Base-by-base conservation (phyloP, 2,329 filamentous ascomycete species). In the Diaporthe citriasiana region DNA sequence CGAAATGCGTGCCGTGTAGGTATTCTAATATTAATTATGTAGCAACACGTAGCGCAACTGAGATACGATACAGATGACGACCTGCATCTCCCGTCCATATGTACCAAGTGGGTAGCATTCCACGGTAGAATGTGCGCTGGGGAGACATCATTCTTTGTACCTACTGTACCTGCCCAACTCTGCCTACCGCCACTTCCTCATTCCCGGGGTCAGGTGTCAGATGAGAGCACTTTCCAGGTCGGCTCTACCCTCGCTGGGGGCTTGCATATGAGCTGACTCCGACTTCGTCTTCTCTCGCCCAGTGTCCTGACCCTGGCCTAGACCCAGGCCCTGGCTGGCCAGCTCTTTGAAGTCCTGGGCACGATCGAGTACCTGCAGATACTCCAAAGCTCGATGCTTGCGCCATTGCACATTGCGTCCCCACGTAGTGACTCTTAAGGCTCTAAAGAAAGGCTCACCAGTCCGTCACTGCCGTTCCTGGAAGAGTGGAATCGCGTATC, bases 341-440 rank as follows among this genome's bases (percentile, higher is more conserved):
- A 22, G 22, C 53, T 50, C 42, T 25, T 7, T 6, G n/a, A 72
- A 73, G 69, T 74, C 70, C 19, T 69, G 55, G 63, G 73, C 73
- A 74, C 70, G 53, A 60, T 45, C 22, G 45, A 73, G 73, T 73
- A 74, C 73, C 70, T 74, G 73, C 73, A 74, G 73, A 74, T 70
- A 70, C 70, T 74, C 47, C 70, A 70, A 73, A 17, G 13, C 13
- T 50, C 50, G 27, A 56, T 70, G 47, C 70, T 35, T n/a, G 55
- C 55, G n/a, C 51, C 69, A 63, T 51, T 30, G 33, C 50, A n/a
- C 45, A 57, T 50, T 25, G 19, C 35, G 7, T 57, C 22, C 10
- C 12, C 25, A 53, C n/a, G 65, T 30, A 19, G 30, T 10, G 6
- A n/a, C 40, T 56, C 35, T 9, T 22, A n/a, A 9, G 19, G 42